These are phyloP conservation scores for Taphrina betulina DNA, from an alignment of 1,139 yeast species.

Conservation along the genomic window DNA sequence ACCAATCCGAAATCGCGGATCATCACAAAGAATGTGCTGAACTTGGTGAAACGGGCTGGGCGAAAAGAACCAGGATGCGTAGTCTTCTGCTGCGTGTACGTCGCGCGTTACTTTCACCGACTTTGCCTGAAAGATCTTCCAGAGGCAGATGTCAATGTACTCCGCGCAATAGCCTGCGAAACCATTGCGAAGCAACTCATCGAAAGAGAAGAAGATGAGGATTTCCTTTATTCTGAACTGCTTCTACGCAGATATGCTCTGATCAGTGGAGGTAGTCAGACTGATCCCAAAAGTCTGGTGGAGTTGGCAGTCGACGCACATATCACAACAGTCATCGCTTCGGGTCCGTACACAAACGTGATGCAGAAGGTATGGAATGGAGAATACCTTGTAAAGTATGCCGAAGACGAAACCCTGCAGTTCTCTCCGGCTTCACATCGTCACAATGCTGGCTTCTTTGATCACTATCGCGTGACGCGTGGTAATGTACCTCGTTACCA, in stretches of 20 bases:
- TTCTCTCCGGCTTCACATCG: conserved; percentile 6
- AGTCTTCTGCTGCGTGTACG: conserved; percentile 18
- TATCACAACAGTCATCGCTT: conserved; percentile 23
- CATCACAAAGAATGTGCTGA: conserved; percentile 58
- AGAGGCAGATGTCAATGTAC: conserved; percentile 61
- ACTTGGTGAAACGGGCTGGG: conserved; percentile 68
- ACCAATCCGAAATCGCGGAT: conserved; percentile 62
- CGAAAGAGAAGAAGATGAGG: conserved; percentile 58
- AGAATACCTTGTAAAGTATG: conserved; percentile 23
- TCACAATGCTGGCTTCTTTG: conserved; percentile 20
- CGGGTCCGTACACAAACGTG: conserved; percentile 12
- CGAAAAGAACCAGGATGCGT: conserved; percentile 57
- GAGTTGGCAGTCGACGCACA: conserved; percentile 28
- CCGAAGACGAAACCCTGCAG: conserved; percentile 25
- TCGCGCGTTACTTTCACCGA: conserved; percentile 23
- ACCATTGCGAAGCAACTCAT: conserved; percentile 67
- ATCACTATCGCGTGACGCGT: conserved; percentile 24
- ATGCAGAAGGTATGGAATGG: conserved; percentile 27
- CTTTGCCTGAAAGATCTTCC: conserved; percentile 48
- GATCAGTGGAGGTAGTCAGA: conserved; percentile 63
- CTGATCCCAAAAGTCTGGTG: conserved; percentile 48
- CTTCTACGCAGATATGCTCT: conserved; percentile 74
- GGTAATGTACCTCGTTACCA: conserved; percentile 72
- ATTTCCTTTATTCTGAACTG: conserved; percentile 71
- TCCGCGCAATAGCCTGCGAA: conserved; percentile 70